Evolutionary conservation across 768 basidiomycete species (phyloP).

Genomic region (Boletus rubescentipes): DNA sequence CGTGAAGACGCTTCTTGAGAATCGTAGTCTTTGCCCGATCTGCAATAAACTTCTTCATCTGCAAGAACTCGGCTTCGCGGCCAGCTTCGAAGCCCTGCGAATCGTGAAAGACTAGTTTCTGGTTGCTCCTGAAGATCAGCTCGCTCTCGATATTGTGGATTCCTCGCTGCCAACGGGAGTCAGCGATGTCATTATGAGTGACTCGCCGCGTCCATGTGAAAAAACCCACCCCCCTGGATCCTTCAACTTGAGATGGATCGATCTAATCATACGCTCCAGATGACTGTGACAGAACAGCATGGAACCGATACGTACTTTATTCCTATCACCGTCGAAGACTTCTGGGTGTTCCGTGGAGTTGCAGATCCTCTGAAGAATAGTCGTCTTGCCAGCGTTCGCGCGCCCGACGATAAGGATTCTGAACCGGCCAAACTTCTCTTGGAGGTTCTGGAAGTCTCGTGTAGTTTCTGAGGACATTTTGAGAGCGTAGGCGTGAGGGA

Average conservation of each 20-base stretch:
- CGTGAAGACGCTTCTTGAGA: not conserved
- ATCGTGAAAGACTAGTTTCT: slow-evolving; percentile 5
- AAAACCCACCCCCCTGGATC: not conserved
- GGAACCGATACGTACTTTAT: not conserved
- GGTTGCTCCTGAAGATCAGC: slow-evolving; percentile 1
- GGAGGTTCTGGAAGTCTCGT: not conserved
- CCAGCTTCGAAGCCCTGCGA: not conserved
- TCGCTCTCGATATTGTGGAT: not conserved
- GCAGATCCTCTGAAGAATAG: slow-evolving; percentile 3
- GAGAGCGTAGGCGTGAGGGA: too few species aligned
- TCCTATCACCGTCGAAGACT: slow-evolving; percentile 2
- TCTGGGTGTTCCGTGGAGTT: slow-evolving; percentile 3
- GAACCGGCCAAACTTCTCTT: too few species aligned
- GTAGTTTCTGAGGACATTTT: not conserved
- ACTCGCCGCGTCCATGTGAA: not conserved
- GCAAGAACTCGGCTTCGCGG: not conserved
- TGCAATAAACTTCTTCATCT: not conserved
- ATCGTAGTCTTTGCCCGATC: not conserved
- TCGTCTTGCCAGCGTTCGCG: slow-evolving; percentile 9
- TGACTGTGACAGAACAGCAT: not conserved
- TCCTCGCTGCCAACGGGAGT: not conserved
- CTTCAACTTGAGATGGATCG: not conserved
- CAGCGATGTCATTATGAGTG: not conserved
- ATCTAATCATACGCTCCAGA: not conserved
- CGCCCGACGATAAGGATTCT: slow-evolving; percentile 1